Base-by-base conservation (phyloP, 225 moss, liverwort and hornwort genomes). In the Anthoceros angustus region DNA sequence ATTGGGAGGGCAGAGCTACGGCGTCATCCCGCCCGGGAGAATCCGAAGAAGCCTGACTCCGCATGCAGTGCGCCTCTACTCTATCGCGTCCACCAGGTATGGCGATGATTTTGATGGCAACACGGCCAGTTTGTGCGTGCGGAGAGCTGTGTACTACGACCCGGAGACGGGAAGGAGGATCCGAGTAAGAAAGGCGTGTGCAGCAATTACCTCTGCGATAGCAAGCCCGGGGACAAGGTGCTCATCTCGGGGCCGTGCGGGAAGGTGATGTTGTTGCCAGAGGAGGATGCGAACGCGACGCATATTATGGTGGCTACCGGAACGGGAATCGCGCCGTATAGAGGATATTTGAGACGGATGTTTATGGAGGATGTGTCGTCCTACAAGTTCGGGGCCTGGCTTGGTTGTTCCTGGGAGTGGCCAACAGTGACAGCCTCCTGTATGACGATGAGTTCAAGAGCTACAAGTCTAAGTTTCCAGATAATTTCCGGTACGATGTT, bases 1-100 rank as follows among this genome's bases (percentile, higher is more conserved):
- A 98, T 73, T 98, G 92, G 98, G 98, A 98, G 98, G 98, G 4
- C 98, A 98, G 77, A 98, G 98, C 76, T 98, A 98, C 66, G 98
- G 98, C 25, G 66, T 98, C 68, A 92, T 98, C 9, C 88, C 92
- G 2, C 92, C 92, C 0, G 98, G 20, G 92, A 89, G 9, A 89
- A 98, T 42, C 87, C 98, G 14, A 98, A 92, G 84, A 98, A 98
- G 73, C 98, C 98, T 8, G 48, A 77, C 75, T 21, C 89, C 98
- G 20, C 84, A 98, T 73, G 74, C 76, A 25, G 92, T 98, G 64
- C 85, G 92, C 2, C 72, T 98, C 6, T 98, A 98, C 72, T 98
- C 92, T 11, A 98, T 98, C 66, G 98, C 98, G 0, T 98, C 98
- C 0, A 73, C 98, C 9, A 83, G 98, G 68, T 98, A 98, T 40